phyloP scores from a whole-genome alignment of 1,284 basidiomycete species.

The Hymenochaete sp. region DNA sequence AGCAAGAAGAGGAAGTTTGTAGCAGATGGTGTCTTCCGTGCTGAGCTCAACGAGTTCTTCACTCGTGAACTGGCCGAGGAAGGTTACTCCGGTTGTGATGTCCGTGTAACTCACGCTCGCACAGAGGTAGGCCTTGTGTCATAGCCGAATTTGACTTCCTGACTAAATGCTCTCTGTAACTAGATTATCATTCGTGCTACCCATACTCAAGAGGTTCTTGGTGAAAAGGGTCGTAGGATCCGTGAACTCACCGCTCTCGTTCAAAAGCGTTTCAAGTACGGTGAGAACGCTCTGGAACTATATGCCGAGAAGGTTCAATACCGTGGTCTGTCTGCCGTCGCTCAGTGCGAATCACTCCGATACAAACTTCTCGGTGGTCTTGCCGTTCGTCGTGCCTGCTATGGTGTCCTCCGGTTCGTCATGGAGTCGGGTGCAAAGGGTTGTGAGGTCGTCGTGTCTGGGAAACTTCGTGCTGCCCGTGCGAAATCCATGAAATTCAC shows the following conservation, averaged over 20 bases:
- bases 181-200: constrained; percentile 99
- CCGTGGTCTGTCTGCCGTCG: constrained; percentile 97
- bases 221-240: constrained; percentile 99
- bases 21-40: constrained; percentile 97
- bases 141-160: neutral
- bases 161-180: constrained; percentile 8
- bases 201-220: constrained; percentile 99
- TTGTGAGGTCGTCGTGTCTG: constrained; percentile 99
- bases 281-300: constrained; percentile 96
- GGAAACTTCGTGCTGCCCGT: constrained; percentile 99
- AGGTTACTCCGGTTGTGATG: constrained; percentile 99
- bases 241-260: constrained; percentile 98
- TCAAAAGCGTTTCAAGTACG: constrained; percentile 99
- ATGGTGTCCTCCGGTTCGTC: constrained; percentile 99
- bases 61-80: constrained; percentile 98
- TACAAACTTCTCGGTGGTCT: constrained; percentile 99
- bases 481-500: constrained; percentile 99
- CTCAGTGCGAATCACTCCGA: constrained; percentile 96
- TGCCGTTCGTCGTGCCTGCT: constrained; percentile 98
- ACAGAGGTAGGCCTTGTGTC: constrained; percentile 63
- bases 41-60: constrained; percentile 98
- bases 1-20: constrained; percentile 98
- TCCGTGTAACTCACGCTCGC: constrained; percentile 98
- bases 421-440: constrained; percentile 99
- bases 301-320: constrained; percentile 99